These are phyloP conservation scores for Amanita rimosa DNA, from an alignment of 768 basidiomycete species.

Conservation along the genomic window DNA sequence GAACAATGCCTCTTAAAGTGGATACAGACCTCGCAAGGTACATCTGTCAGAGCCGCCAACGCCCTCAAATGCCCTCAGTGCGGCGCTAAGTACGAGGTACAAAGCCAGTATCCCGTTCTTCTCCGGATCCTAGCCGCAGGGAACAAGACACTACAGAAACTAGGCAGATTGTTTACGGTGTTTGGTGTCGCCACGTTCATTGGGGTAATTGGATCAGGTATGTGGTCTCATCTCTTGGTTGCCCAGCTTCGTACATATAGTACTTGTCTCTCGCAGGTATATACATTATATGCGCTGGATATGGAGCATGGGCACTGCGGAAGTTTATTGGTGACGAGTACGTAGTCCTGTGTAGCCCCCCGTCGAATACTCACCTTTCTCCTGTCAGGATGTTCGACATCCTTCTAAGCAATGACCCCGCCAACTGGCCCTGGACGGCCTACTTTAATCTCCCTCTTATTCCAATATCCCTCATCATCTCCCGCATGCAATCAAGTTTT, in stretches of 20 bases:
- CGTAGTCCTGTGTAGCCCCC: slow-evolving; percentile 10
- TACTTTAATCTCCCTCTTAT: slow-evolving; percentile 67
- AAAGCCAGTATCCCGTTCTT: slow-evolving; percentile 47
- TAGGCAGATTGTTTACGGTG: slow-evolving; percentile 42
- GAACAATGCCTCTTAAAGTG: slow-evolving; percentile 71
- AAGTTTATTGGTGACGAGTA: slow-evolving; percentile 64
- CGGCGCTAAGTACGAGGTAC: slow-evolving; percentile 50
- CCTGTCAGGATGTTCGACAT: slow-evolving; percentile 52
- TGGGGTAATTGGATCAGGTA: slow-evolving; percentile 52
- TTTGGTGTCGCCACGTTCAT: slow-evolving; percentile 38
- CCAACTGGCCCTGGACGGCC: slow-evolving; percentile 68
- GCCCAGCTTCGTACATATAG: not conserved
- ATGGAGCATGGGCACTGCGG: slow-evolving; percentile 62
- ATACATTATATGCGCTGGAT: slow-evolving; percentile 44
- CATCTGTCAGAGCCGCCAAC: slow-evolving; percentile 39
- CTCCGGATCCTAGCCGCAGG: slow-evolving; percentile 39
- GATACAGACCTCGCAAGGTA: slow-evolving; percentile 63
- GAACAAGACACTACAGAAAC: slow-evolving; percentile 36
- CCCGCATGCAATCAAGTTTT: slow-evolving; percentile 35
- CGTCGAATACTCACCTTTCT: not conserved
- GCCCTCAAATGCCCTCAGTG: slow-evolving; percentile 80
- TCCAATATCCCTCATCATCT: slow-evolving; percentile 54
- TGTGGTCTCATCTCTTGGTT: slow-evolving; percentile 13
- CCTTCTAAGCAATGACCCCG: slow-evolving; percentile 56
- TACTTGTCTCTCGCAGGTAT: slow-evolving; percentile 16